phyloP scores from a whole-genome alignment of 2,329 filamentous ascomycete species.

The Pestalotiopsis sp. region DNA sequence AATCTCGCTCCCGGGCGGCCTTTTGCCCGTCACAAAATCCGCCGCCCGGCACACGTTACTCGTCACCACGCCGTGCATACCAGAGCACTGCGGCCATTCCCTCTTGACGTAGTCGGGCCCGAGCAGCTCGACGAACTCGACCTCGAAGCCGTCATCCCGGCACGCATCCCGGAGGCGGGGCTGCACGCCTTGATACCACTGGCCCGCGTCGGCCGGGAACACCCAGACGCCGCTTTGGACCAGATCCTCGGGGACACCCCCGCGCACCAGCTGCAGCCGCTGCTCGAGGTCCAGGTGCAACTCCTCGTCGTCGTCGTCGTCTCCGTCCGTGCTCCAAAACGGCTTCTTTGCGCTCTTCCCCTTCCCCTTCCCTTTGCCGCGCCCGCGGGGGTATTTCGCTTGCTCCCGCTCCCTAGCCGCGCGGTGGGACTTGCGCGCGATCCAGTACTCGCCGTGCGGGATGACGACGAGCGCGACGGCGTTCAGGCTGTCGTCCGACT shows the following conservation, averaged over 20 bases:
- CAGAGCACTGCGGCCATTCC: not conserved
- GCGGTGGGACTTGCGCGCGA: not conserved
- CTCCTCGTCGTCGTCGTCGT: not conserved
- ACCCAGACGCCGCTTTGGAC: slow-evolving; percentile 3
- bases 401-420: not conserved
- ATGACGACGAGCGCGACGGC: slow-evolving; percentile 3
- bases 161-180: not conserved
- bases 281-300: not conserved
- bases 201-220: slow-evolving; percentile 5
- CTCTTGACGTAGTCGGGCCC: slow-evolving; percentile 9
- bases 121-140: slow-evolving; percentile 9
- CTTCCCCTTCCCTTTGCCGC: not conserved
- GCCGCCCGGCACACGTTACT: slow-evolving; percentile 11
- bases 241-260: not conserved
- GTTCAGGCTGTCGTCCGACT: not conserved
- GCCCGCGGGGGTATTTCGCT: not conserved
- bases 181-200: slow-evolving; percentile 4
- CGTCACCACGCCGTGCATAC: slow-evolving; percentile 11
- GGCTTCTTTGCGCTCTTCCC: not conserved
- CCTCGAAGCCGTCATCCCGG: not conserved
- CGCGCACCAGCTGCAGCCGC: not conserved
- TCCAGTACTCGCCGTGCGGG: slow-evolving; percentile 11
- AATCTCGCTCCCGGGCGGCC: not conserved
- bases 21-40: slow-evolving; percentile 4
- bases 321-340: too few species aligned